Conservation (phyloP, 768 basidiomycete genomes). For the Tylopilus sp. region DNA sequence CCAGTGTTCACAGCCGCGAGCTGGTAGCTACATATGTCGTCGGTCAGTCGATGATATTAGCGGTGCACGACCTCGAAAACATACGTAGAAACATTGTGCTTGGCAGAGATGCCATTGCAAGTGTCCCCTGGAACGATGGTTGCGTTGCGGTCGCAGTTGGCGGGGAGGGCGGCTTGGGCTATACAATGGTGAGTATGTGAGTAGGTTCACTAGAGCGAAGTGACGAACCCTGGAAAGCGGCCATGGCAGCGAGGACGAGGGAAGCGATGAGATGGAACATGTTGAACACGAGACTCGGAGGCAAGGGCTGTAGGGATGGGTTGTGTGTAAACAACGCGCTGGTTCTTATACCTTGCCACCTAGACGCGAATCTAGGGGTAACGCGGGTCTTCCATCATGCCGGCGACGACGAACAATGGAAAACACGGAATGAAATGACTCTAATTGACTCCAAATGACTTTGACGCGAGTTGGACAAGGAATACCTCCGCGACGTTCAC, state of each 20-base stretch:
- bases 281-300: background rate
- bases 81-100: no score
- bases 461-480: background rate
- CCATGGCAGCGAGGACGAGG: constrained; percentile 13
- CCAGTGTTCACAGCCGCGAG: constrained; percentile 50
- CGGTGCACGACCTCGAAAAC: constrained; percentile 17
- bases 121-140: no score
- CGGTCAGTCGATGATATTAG: background rate
- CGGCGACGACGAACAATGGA: background rate
- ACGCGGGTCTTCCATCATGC: background rate
- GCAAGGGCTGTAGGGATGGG: background rate
- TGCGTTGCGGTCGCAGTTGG: constrained; percentile 56
- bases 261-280: constrained; percentile 21
- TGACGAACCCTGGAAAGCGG: constrained; percentile 16
- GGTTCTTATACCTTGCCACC: constrained; percentile 19
- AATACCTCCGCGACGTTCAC: background rate
- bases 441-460: background rate
- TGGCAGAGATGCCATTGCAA: no score
- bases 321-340: background rate
- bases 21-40: constrained; percentile 43
- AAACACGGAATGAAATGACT: background rate
- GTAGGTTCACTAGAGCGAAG: background rate
- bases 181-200: constrained; percentile 20
- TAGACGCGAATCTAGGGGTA: no score
- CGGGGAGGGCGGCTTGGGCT: constrained; percentile 43